These are phyloP conservation scores for Botrytis squamosa DNA, from an alignment of 2,329 filamentous ascomycete genomes.

Conservation along the genomic window DNA sequence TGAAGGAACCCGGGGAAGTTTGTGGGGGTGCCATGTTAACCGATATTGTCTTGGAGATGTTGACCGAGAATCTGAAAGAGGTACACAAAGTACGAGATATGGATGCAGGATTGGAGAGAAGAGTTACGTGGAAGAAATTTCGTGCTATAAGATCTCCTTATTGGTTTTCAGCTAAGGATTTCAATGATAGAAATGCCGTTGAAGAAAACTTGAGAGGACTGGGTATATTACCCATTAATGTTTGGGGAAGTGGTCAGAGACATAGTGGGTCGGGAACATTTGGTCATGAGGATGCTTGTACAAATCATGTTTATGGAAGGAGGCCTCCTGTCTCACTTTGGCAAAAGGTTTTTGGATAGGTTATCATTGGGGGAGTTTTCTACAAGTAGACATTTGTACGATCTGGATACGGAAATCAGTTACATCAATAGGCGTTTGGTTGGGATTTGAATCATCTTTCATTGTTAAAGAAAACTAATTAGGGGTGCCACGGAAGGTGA, in stretches of 20 bases:
- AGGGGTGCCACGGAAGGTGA: slow-evolving; percentile 12
- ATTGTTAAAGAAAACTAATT: slow-evolving; percentile 9
- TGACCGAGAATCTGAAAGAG: slow-evolving; percentile 25
- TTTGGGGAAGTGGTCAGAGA: slow-evolving; percentile 33
- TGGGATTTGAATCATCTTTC: background rate
- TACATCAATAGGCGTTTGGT: background rate
- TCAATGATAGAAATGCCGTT: slow-evolving; percentile 15
- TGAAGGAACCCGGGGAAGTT: slow-evolving; percentile 24
- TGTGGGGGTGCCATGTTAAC: slow-evolving; percentile 32
- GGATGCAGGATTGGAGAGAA: slow-evolving; percentile 31
- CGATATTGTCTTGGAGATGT: slow-evolving; percentile 27
- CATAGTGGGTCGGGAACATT: slow-evolving; percentile 29
- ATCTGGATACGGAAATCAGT: background rate
- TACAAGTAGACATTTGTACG: background rate
- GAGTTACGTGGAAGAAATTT: slow-evolving; percentile 34
- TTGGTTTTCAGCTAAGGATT: slow-evolving; percentile 27
- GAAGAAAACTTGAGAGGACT: slow-evolving; percentile 28
- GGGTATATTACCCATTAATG: slow-evolving; percentile 30
- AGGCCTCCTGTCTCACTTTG: slow-evolving; percentile 11
- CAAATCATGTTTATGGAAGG: slow-evolving; percentile 27
- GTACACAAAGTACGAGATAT: slow-evolving; percentile 28
- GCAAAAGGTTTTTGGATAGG: slow-evolving; percentile 21
- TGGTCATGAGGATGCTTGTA: slow-evolving; percentile 28
- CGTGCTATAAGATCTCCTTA: slow-evolving; percentile 21
- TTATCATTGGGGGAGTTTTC: background rate